Percentiles rank a stretch among this genome's conserved stretches.
Evolutionary conservation across 2,329 filamentous ascomycete species (phyloP).

Genomic region (Calonectria honghensis): DNA sequence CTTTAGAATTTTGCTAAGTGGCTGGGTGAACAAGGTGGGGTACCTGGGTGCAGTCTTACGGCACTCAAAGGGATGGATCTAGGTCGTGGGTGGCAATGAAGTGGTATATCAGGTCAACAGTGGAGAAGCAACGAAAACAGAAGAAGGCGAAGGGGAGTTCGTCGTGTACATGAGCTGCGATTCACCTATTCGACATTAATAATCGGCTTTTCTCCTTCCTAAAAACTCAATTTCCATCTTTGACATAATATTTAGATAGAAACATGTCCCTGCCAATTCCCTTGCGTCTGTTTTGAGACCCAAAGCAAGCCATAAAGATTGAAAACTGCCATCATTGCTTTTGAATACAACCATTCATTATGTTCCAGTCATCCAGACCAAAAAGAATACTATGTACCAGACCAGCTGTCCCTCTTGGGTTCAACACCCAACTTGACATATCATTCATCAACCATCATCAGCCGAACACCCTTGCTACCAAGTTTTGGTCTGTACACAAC

Average conservation of each 20-base stretch:
- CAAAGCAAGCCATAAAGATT: background rate
- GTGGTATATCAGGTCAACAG: background rate
- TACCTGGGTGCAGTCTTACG: no score
- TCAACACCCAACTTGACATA: background rate
- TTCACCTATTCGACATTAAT: background rate
- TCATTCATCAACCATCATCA: slow-evolving; percentile 4
- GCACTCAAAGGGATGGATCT: no score
- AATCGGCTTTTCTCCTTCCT: background rate
- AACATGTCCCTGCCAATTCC: no score
- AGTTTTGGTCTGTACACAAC: background rate
- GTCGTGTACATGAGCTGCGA: background rate
- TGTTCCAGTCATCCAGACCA: background rate
- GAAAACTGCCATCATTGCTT: background rate
- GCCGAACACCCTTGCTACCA: background rate
- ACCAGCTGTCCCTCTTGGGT: background rate
- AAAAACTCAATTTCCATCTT: background rate
- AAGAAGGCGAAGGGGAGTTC: background rate
- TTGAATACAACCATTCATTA: background rate
- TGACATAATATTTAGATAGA: no score
- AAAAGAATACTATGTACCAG: background rate
- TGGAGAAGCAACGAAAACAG: background rate
- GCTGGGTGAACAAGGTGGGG: no score
- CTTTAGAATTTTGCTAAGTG: no score
- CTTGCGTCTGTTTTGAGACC: background rate
- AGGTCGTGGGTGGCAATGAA: background rate